Evolutionary conservation across 768 basidiomycete genomes (phyloP).

Genomic region (Suillus tomentosus): DNA sequence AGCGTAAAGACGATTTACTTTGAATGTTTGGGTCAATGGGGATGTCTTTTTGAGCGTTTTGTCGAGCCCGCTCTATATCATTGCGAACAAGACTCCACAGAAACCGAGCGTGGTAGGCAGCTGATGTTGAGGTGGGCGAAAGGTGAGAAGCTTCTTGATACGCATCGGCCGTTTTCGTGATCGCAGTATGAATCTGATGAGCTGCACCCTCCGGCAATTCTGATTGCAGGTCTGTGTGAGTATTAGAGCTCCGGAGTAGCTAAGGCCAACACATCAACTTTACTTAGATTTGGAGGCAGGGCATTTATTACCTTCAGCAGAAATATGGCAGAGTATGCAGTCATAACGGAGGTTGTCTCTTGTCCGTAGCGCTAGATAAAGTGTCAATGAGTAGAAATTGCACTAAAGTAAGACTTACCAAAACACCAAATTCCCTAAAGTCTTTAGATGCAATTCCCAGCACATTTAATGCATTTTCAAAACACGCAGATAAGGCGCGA

Average conservation of each 20-base stretch:
- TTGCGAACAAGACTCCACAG: constrained; percentile 66
- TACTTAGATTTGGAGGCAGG: constrained; percentile 4
- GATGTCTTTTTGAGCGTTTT: constrained; percentile 40
- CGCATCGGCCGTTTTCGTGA: constrained; percentile 72
- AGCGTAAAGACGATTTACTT: constrained; percentile 36
- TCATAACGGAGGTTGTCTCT: constrained; percentile 84
- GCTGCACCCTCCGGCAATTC: constrained; percentile 63
- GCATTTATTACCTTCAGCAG: constrained; percentile 61
- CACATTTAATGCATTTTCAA: constrained; percentile 70
- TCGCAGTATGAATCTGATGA: constrained; percentile 64
- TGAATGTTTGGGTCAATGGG: constrained; percentile 59
- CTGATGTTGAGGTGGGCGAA: constrained; percentile 61
- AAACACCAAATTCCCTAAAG: constrained; percentile 71
- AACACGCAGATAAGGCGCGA: constrained; percentile 71
- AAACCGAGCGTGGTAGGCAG: constrained; percentile 81
- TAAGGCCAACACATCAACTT: constrained; percentile 29
- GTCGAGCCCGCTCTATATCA: constrained; percentile 59
- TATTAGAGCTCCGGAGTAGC: constrained; percentile 70
- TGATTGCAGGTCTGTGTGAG: constrained; percentile 54
- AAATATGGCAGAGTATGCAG: constrained; percentile 82
- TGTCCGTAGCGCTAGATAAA: constrained; percentile 72
- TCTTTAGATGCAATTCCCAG: constrained; percentile 73
- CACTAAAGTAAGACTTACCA: constrained; percentile 46
- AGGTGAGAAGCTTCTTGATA: constrained; percentile 71
- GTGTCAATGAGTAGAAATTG: constrained; percentile 15